Base-by-base conservation (phyloP, 495 filamentous ascomycete species). In the Cercophora sp. region DNA sequence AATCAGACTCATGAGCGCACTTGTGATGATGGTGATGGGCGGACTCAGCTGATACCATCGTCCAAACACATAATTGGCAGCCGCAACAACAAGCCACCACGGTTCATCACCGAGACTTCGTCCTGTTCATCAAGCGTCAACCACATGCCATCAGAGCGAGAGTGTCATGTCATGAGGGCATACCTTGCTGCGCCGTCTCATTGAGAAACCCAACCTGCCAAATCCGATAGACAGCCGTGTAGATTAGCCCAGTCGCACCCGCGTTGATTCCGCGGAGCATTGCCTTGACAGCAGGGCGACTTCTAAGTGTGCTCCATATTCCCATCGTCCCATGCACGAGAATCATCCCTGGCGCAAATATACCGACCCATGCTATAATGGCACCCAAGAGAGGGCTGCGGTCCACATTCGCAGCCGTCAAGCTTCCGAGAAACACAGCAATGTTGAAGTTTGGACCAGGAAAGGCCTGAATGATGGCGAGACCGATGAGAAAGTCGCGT, bases 291-390 rank as follows among this genome's bases (percentile, higher is more conserved):
- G 16, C 24, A 9, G n/a, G 27, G 8, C 15, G 2, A 4, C 24
- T 15, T 26, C 43, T 46, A 4, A 46, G n/a, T 20, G 19, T 26
- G 3, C 43, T 26, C 43, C 43, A 46, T 20, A 46, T n/a, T 20
- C 43, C 43, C 43, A 46, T 27, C 24, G 43, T 46, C 24, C 24
- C 43, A 46, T 46, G 43, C 26, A 46, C 43, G 13, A 46, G 24
- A 23, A 46, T 15, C 43, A 46, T 31, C 10, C 43, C 43, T 15
- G 43, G 43, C 11, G 10, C 24, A 20, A 46, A 46, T 13, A 46
- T 46, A 3, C 43, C 43, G 24, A 46, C 43, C 43, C 43, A 46
- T 2, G 43, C 43, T 10, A 46, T 5, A 8, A 46, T 13, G 24
- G 24, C 43, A 8, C 43, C 43, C 10, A 31, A 15, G 24, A 31